A percentile compares a stretch with the other conserved stretches of the same genome.
phyloP scores from a whole-genome alignment of 208 protist genomes.

The Naegleria gruberi region DNA sequence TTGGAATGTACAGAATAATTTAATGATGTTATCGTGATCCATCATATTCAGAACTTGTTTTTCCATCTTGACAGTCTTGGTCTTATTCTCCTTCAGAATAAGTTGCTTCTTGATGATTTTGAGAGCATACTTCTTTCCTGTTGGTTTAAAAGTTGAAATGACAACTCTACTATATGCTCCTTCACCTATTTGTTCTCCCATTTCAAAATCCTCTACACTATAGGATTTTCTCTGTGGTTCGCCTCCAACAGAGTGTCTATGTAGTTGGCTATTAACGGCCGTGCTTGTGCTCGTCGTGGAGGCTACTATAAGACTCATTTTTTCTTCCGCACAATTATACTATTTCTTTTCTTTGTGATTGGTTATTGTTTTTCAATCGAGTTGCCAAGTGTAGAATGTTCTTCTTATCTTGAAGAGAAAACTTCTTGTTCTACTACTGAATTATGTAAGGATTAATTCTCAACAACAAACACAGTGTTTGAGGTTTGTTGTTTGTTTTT shows the following conservation, averaged over 20 bases:
- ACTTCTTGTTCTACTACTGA: too few relatives aligned
- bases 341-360: too few relatives aligned
- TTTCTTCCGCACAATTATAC: too few relatives aligned
- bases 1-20: conserved; percentile 24
- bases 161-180: conserved; percentile 18
- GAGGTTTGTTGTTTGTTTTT: too few relatives aligned
- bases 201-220: neutral
- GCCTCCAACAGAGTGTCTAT: neutral
- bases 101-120: conserved; percentile 25
- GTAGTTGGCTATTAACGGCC: too few relatives aligned
- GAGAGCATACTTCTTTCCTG: conserved; percentile 25
- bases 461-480: too few relatives aligned
- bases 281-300: too few relatives aligned
- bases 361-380: too few relatives aligned
- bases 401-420: too few relatives aligned
- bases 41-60: conserved; percentile 17
- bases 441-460: too few relatives aligned
- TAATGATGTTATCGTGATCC: conserved; percentile 21
- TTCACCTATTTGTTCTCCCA: conserved; percentile 8
- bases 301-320: too few relatives aligned
- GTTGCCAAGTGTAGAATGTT: too few relatives aligned
- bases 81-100: conserved; percentile 18
- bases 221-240: neutral
- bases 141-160: neutral
- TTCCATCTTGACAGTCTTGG: conserved; percentile 23